phyloP scores from a whole-genome alignment of 2,329 filamentous ascomycete genomes.

The Polychaeton citri region DNA sequence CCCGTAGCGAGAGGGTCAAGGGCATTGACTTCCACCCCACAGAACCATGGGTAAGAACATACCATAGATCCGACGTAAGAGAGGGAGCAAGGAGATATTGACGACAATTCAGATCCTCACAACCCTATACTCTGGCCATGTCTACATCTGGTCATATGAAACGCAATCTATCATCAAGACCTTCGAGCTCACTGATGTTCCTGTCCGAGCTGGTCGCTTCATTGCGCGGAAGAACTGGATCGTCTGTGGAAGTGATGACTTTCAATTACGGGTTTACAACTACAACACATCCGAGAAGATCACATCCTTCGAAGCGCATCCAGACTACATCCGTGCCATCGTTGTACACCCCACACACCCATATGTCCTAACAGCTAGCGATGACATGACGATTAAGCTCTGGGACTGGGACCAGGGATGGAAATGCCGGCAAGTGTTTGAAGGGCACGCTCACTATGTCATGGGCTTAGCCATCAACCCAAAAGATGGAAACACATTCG shows the following conservation, averaged over 20 bases:
- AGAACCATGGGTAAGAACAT: constrained; percentile 68
- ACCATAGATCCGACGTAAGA: constrained; percentile 12
- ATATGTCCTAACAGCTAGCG: constrained; percentile 87
- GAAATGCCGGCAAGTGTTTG: constrained; percentile 95
- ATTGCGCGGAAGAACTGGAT: constrained; percentile 95
- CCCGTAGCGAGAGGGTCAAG: constrained; percentile 90
- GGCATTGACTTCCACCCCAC: constrained; percentile 94
- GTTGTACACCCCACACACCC: constrained; percentile 90
- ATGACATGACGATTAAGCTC: constrained; percentile 97
- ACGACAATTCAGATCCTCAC: constrained; percentile 49
- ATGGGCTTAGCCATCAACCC: constrained; percentile 97
- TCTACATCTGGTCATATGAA: constrained; percentile 98
- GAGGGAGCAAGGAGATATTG: not conserved
- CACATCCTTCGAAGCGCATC: constrained; percentile 90
- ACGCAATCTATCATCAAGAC: constrained; percentile 96
- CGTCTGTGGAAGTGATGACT: constrained; percentile 69
- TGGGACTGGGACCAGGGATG: constrained; percentile 99
- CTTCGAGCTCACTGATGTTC: constrained; percentile 96
- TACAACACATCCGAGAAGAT: constrained; percentile 99
- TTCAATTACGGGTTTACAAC: constrained; percentile 82
- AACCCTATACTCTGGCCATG: constrained; percentile 93
- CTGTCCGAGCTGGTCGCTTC: constrained; percentile 91
- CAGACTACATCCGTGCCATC: constrained; percentile 96
- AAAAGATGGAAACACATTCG: constrained; percentile 58
- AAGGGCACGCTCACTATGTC: constrained; percentile 92